Base-by-base conservation (phyloP, 129 eudicot genomes). In the Escallonia rubra region DNA sequence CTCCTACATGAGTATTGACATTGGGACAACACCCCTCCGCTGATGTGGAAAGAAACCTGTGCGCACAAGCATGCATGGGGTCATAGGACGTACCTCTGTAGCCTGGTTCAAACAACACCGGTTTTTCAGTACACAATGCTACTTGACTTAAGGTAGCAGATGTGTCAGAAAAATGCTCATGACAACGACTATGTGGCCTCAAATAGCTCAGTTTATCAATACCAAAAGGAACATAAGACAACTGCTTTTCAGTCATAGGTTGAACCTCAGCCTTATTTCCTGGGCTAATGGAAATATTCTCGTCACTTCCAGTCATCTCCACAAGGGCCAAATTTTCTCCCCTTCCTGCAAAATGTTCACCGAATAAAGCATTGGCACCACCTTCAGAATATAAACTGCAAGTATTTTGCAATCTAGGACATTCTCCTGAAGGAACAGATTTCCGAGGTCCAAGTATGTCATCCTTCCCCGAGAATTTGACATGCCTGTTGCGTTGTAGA, bases 391-490 rank as follows among this genome's bases (percentile, higher is more conserved):
- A 48, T 45, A 38, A 51, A 52, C 56, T 15, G 51, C 57, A 15
- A 64, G 34, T 10, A 47, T 47, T 23, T 23, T 47, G 43, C 3
- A 64, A 47, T 47, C 48, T 64, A 7, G 53, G 60, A 15, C 38
- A 43, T 15, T 55, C 61, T 45, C 38, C 52, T 43, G 16, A 40
- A 43, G 59, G 54, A 74, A 40, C 13, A 16, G 59, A 51, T 23
- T 68, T 63, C 59, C 64, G 54, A 10, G 23, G 53, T 44, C 73
- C 75, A 49, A 71, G 74, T 5, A 55, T 38, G 41, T 71, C 76
- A 56, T 70, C 71, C 52, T 64, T 59, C 16, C 51, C 47, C 40
- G 70, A 52, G 50, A 79, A 68, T 10, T 72, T 58, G 55, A 74
- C 69, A 10, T 53, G 70, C 66, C 71, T 71, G 62, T 57, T 15